These are phyloP conservation scores for Stylosanthes scabra DNA, from an alignment of 331 rosid species.

Conservation along the genomic window DNA sequence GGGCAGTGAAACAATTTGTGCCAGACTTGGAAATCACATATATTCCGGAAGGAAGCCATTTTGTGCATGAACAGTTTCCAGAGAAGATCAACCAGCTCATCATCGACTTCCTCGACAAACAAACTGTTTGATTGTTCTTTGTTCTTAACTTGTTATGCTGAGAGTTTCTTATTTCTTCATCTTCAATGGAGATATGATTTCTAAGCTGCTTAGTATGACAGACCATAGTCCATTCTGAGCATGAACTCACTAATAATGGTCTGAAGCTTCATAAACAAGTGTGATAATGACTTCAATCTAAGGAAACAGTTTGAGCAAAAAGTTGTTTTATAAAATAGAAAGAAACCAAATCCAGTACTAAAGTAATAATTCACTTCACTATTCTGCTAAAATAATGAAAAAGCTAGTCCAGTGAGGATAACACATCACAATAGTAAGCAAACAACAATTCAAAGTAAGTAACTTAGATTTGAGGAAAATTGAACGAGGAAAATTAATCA, in stretches of 20 bases:
- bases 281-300: no score
- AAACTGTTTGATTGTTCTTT: constrained; percentile 32
- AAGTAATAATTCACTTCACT: not conserved
- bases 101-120: constrained; percentile 52
- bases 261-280: no score
- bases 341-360: no score
- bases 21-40: constrained; percentile 52
- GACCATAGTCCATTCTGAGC: constrained; percentile 3
- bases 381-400: no score
- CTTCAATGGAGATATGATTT: not conserved
- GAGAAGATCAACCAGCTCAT: constrained; percentile 57
- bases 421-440: no score
- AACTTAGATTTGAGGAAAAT: not conserved
- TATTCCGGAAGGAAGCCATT: constrained; percentile 51
- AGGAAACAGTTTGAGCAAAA: no score
- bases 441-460: not conserved
- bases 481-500: not conserved
- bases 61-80: constrained; percentile 57
- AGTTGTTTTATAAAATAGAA: no score
- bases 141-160: not conserved
- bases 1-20: constrained; percentile 48
- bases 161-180: not conserved
- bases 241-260: not conserved
- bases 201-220: not conserved
- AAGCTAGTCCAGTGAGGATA: no score